Evolutionary conservation across 2,329 filamentous ascomycete genomes (phyloP), one percentile per base, ranked within the genome.

Genomic region (Scytalidium lignicola): DNA sequence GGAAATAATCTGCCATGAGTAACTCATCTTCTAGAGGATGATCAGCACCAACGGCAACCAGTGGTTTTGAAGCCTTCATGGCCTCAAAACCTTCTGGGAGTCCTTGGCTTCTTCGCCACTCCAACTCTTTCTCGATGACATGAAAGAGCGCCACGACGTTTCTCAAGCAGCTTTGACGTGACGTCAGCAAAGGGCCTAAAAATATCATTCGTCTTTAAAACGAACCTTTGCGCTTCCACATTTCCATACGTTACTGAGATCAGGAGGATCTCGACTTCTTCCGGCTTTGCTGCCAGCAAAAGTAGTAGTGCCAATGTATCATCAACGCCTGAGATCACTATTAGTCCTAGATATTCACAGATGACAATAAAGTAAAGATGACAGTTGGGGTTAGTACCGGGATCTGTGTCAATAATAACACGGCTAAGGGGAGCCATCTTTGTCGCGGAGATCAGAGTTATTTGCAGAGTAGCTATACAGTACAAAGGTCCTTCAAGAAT

Each of bases 381-480:
- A 22, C 21, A n/a, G 28, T 13, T n/a, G 42, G 17, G 29, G 18
- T 21, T 40, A 67, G 58, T 74, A 88, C 91, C 72, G 58, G 92
- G 92, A 66, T 97, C 93, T 2, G 92, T 97, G 65, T 99, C 93
- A 62, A 99, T 93, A 61, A 99, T 96, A 58, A 99, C 85, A 62
- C 86, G 83, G 61, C 80, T 82, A 59, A 81, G 82, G 22, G 83
- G 78, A 48, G 80, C 75, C 85, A 88, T 88, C 49, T 43, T 59
- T 50, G 6, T 37, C 41, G 32, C 18, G 12, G 40, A 23, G 37
- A 45, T 26, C 39, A 40, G 44, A 40, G 37, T 18, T 43, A 46
- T 29, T 10, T 15, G 12, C 37, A 21, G 26, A 21, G 23, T 26
- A 6, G 23, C 23, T 26, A 10, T 10, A 10, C 23, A 6, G 23